Evolutionary conservation across 2,329 filamentous ascomycete species (phyloP), one percentile per base, ranked within the genome.

Genomic region (Cytospora piceicola): DNA sequence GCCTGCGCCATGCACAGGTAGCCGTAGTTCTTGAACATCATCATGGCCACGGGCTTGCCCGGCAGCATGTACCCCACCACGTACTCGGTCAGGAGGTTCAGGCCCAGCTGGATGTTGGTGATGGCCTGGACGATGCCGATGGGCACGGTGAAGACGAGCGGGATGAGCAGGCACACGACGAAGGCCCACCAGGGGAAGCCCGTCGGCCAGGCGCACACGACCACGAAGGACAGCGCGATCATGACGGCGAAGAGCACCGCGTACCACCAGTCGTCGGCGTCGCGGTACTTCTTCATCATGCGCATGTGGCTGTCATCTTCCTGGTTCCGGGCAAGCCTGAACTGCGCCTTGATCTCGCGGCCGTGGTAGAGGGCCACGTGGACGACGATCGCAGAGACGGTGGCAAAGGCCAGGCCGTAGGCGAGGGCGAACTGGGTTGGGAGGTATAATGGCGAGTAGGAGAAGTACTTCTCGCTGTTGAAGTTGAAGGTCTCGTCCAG

Each of bases 21-120:
- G 59, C 88, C 87, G 71, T 89, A 92, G 68, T 88, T 90, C 77
- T 91, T 91, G 80, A 92, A 92, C 78, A 92, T 83, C 89, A 92
- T 92, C 83, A 91, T 88, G 57, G 88, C 88, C 67, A 92, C 80
- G 1, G 90, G 89, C 3, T 83, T 83, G 30, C 90, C 90, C 0
- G 89, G 89, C 58, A 90, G 84, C 81, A 92, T 89, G 75, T 92
- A 92, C 7, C 90, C 90, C 67, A 90, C 83, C 67, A 92, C 83
- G 71, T 89, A 90, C 73, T 91, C 89, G n/a, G 88, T 90, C 66
- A 92, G 77, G 22, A 92, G 88, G 70, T 91, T 91, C 27, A 92
- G 80, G 5, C 88, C 88, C 4, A 91, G 79, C 73, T 88, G 85
- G 60, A 85, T 83, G 73, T 88, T 87, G 52, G 85, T 86, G 64